Conservation (phyloP, 2,329 filamentous ascomycete genomes). For the Myriosclerotinia curreyana region DNA sequence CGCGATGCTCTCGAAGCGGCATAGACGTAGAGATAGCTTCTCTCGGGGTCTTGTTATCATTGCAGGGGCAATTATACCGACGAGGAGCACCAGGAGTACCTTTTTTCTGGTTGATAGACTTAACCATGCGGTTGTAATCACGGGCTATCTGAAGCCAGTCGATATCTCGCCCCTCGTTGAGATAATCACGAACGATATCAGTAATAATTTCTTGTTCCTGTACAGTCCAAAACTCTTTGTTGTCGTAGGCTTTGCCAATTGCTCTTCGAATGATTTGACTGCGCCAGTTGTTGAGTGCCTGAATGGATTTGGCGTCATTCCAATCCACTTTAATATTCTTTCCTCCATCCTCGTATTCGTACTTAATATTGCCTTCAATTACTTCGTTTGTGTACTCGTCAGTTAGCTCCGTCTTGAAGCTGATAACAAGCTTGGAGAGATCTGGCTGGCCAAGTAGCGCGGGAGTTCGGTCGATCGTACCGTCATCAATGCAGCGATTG, state of each 20-base stretch:
- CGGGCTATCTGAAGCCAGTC: conserved; percentile 8
- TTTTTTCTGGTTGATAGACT: background rate
- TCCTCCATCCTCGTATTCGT: background rate
- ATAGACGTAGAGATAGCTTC: conserved; percentile 15
- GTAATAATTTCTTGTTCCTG: conserved; percentile 8
- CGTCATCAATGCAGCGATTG: conserved; percentile 9
- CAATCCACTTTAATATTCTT: background rate
- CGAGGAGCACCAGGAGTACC: conserved; percentile 11
- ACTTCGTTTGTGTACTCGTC: background rate
- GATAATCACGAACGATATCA: background rate
- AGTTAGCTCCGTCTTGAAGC: background rate
- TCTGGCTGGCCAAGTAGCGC: background rate
- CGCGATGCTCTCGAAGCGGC: background rate
- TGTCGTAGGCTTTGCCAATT: conserved; percentile 3
- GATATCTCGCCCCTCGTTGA: background rate
- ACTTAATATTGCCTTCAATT: background rate
- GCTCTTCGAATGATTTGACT: conserved; percentile 9
- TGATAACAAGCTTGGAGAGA: background rate
- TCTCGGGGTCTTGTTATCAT: background rate
- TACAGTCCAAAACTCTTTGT: conserved; percentile 1
- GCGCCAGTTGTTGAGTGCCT: conserved; percentile 4
- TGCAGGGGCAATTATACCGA: background rate
- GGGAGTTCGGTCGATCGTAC: background rate
- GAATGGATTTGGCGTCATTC: background rate
- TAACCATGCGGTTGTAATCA: background rate